These are phyloP conservation scores for Tuber umbilicatum DNA, from an alignment of 495 filamentous ascomycete species.

Conservation along the genomic window DNA sequence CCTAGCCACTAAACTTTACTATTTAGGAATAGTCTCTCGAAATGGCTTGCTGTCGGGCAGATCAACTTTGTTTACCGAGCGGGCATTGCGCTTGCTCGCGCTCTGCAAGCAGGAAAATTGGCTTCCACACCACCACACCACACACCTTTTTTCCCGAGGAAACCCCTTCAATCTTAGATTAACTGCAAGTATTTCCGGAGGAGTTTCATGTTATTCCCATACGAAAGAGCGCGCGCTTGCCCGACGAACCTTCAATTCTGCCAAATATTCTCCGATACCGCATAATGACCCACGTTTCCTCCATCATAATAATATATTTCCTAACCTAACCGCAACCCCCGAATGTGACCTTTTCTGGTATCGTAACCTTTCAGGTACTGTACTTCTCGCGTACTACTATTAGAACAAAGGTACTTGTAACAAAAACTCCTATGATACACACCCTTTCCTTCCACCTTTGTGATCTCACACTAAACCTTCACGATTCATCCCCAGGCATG, in stretches of 20 bases:
- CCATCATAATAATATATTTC: not conserved
- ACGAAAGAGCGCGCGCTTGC: conserved; percentile 32
- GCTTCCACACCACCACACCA: not conserved
- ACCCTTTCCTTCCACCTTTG: not conserved
- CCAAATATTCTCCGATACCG: not conserved
- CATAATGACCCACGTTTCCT: not conserved
- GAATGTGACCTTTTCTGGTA: not conserved
- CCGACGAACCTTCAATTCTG: not conserved
- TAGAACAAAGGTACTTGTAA: not conserved
- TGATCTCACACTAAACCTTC: not conserved
- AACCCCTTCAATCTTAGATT: conserved; percentile 34
- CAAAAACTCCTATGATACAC: not conserved
- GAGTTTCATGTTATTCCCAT: conserved; percentile 26
- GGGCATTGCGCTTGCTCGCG: not conserved
- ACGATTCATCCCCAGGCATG: not conserved
- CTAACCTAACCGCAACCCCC: not conserved
- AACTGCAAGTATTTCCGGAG: conserved; percentile 27
- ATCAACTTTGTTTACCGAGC: conserved; percentile 14
- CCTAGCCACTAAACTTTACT: conserved; percentile 28
- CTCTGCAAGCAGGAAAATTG: conserved; percentile 13
- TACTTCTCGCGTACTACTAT: not conserved
- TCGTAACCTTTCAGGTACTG: not conserved
- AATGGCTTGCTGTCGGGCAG: conserved; percentile 16
- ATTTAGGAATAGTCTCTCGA: conserved; percentile 14
- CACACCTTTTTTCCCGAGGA: conserved; percentile 6